Evolutionary conservation across 441 rosid genomes (phyloP), one percentile per base, ranked within the genome.

Genomic region (Rhodomyrtus psidioides): DNA sequence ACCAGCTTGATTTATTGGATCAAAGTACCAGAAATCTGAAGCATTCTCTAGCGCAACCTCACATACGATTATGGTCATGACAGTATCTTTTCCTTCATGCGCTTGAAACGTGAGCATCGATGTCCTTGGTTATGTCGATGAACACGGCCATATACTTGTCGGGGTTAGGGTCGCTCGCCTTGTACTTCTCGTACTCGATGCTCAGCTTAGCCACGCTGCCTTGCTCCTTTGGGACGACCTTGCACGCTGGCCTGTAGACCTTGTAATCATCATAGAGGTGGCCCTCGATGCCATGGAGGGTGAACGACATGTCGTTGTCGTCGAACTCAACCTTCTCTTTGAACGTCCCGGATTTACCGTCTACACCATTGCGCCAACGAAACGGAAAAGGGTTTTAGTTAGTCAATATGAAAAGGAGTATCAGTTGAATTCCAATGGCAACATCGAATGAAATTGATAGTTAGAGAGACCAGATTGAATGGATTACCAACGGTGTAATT

Each of bases 241-340:
- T 74, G 56, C 74, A 84, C 53, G 4, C 15, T 6, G 86, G 53
- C 86, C 24, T 84, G 34, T 65, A 84, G 16, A 84, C 83, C 60
- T 84, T 84, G 86, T 84, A 84, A 4, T 26, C 1, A 4, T 24
- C 26, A 23, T 51, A 55, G 24, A 74, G 12, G 16, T 84, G 65
- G 17, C 86, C 86, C 76, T 84, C 83, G 19, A 54, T 14, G 75
- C 86, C 86, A 7, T 84, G 62, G 21, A 84, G 86, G 8, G 58
- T 75, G 62, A 75, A 17, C 2, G n/a, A 30, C 82, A 74, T 34
- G 54, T 34, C 30, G 4, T 24, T 13, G 19, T 74, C 86, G 23
- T 84, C 83, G n/a, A 65, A 84, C 83, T 70, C 83, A 16, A 84
- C 70, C 51, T 53, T 84, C 86, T 74, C 86, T 55, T 84, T 84